phyloP scores from a whole-genome alignment of 495 filamentous ascomycete species.

The Ascobolus immersus region DNA sequence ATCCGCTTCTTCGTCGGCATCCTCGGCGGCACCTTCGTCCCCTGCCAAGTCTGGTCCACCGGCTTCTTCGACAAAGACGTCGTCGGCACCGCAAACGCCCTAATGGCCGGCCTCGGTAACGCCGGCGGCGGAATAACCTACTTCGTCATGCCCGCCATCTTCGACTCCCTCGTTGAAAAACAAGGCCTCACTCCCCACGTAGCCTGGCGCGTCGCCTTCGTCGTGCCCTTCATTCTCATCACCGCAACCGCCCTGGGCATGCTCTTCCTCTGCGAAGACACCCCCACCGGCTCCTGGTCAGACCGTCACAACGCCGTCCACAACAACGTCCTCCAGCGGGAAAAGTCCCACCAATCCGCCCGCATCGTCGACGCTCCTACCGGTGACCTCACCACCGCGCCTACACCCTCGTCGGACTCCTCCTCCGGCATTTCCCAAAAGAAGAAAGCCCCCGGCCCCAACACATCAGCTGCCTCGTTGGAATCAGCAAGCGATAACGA shows the following conservation, averaged over 20 bases:
- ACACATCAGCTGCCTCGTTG: slow-evolving; percentile 8
- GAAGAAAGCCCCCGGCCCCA: slow-evolving; percentile 21
- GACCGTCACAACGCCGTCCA: slow-evolving; percentile 34
- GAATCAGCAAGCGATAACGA: slow-evolving; percentile 25
- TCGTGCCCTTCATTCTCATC: slow-evolving; percentile 63
- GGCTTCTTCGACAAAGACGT: slow-evolving; percentile 93
- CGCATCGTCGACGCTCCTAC: slow-evolving; percentile 21
- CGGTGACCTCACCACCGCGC: slow-evolving; percentile 31
- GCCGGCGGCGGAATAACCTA: slow-evolving; percentile 69
- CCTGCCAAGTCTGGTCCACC: slow-evolving; percentile 89
- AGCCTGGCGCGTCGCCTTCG: slow-evolving; percentile 65
- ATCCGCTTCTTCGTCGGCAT: slow-evolving; percentile 86
- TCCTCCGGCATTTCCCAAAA: slow-evolving; percentile 17
- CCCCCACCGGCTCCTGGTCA: slow-evolving; percentile 59
- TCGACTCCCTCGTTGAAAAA: slow-evolving; percentile 43
- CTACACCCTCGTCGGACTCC: slow-evolving; percentile 15
- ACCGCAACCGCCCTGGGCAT: slow-evolving; percentile 36
- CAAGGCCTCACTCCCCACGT: slow-evolving; percentile 33
- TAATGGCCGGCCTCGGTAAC: slow-evolving; percentile 72
- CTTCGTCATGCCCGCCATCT: slow-evolving; percentile 87
- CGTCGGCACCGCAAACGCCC: slow-evolving; percentile 68
- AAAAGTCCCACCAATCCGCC: not conserved
- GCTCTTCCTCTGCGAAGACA: slow-evolving; percentile 56
- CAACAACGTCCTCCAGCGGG: slow-evolving; percentile 19
- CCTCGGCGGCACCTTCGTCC: slow-evolving; percentile 71